Percentiles rank a stretch among this genome's conserved stretches.
phyloP scores from a whole-genome alignment of 306 rosid genomes.

The Inga oerstediana region DNA sequence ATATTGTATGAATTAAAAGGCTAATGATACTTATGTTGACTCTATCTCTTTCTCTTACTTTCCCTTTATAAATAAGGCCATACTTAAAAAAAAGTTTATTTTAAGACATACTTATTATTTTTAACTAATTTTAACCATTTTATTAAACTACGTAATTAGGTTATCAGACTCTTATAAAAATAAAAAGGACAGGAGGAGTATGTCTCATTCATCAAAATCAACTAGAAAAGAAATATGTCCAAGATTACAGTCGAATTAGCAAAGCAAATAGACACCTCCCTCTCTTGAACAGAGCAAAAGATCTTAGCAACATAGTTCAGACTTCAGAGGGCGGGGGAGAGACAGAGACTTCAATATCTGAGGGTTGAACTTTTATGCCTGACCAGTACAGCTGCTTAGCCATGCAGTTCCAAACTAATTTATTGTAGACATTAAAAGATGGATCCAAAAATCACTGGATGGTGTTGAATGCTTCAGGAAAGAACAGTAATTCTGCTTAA shows the following conservation, averaged over 20 bases:
- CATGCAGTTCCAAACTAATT: not conserved
- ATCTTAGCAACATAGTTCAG: constrained; percentile 2
- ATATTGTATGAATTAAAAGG: no score
- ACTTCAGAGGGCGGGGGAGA: not conserved
- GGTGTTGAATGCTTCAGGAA: not conserved
- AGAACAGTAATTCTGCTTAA: not conserved
- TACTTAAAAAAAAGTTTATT: no score
- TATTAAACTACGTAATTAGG: no score
- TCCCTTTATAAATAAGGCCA: no score
- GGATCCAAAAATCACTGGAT: not conserved
- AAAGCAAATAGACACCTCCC: not conserved
- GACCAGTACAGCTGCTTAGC: not conserved
- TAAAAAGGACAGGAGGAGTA: no score
- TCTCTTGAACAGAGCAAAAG: not conserved
- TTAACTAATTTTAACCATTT: no score
- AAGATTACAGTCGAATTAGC: not conserved
- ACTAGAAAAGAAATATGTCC: no score
- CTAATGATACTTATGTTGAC: no score
- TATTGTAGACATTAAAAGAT: not conserved
- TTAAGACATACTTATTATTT: no score
- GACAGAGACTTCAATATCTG: not conserved
- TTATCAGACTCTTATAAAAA: no score
- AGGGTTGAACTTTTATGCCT: not conserved
- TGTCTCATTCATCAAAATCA: no score
- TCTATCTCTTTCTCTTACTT: no score